Evolutionary conservation across 169 alveolate genomes (phyloP).

Genomic region (Plasmodium inui): DNA sequence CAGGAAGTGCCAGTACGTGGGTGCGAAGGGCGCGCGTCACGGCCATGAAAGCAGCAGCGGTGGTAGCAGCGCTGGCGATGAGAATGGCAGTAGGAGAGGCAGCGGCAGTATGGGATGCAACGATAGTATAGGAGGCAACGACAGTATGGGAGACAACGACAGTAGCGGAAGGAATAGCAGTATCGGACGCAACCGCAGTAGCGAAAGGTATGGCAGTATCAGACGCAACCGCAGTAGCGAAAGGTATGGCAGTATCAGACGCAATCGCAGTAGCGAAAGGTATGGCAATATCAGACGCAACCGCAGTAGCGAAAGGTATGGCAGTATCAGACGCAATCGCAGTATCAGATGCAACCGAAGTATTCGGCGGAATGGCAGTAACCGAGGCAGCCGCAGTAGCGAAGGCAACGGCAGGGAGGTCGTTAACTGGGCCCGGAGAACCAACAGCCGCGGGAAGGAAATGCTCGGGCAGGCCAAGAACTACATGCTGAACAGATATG

Average conservation of each 20-base stretch:
- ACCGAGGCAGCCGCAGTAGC: no score
- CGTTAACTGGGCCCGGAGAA: background rate
- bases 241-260: no score
- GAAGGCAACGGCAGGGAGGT: background rate
- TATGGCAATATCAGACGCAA: no score
- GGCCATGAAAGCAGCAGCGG: background rate
- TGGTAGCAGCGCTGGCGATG: background rate
- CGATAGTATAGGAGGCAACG: background rate
- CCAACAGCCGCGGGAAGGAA: background rate
- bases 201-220: no score
- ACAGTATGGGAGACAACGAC: background rate
- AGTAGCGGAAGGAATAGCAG: no score
- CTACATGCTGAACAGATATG: conserved; percentile 41
- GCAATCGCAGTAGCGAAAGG: no score
- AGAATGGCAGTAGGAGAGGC: background rate
- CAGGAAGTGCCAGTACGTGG: background rate
- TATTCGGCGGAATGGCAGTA: no score
- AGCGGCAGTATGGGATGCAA: background rate
- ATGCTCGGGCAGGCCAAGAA: background rate
- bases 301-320: background rate
- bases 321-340: background rate
- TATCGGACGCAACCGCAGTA: no score
- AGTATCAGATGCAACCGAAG: background rate
- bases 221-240: no score
- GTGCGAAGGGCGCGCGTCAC: background rate